Evolutionary conservation across 495 filamentous ascomycete genomes (phyloP).

Genomic region (Trichoderma erinaceum): DNA sequence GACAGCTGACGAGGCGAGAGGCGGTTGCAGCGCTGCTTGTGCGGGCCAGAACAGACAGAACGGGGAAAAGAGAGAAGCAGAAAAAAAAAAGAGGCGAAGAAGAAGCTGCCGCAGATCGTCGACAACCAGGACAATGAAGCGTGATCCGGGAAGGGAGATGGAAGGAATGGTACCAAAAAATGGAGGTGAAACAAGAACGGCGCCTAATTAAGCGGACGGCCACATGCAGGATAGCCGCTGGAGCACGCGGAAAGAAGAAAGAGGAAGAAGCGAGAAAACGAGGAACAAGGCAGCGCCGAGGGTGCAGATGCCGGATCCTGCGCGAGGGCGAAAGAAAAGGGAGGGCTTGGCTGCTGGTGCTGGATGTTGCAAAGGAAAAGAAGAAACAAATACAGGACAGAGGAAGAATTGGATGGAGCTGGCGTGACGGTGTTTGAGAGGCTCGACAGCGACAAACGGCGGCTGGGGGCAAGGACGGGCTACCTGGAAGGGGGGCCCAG

Average conservation of each 20-base stretch:
- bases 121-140: not conserved
- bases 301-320: constrained; percentile 12
- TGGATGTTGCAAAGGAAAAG: constrained; percentile 1
- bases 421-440: constrained; percentile 13
- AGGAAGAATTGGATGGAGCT: not conserved
- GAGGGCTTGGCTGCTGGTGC: constrained; percentile 8
- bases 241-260: constrained; percentile 8
- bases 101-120: not conserved
- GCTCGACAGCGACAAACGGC: constrained; percentile 11
- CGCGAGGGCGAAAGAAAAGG: constrained; percentile 7
- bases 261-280: constrained; percentile 15
- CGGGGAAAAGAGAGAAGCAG: constrained; percentile 2
- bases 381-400: not conserved
- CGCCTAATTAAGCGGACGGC: constrained; percentile 25
- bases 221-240: constrained; percentile 21
- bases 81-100: constrained; percentile 13
- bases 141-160: constrained; percentile 20
- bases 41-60: not conserved
- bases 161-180: constrained; percentile 24
- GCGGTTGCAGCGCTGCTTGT: not conserved
- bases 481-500: not conserved
- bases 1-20: not conserved
- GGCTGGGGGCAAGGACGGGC: not conserved
- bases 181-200: constrained; percentile 21
- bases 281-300: constrained; percentile 18